Percentiles rank a stretch among this genome's conserved stretches.
Conservation (phyloP, 148 eudicot genomes). For the Fagopyrum tataricum region DNA sequence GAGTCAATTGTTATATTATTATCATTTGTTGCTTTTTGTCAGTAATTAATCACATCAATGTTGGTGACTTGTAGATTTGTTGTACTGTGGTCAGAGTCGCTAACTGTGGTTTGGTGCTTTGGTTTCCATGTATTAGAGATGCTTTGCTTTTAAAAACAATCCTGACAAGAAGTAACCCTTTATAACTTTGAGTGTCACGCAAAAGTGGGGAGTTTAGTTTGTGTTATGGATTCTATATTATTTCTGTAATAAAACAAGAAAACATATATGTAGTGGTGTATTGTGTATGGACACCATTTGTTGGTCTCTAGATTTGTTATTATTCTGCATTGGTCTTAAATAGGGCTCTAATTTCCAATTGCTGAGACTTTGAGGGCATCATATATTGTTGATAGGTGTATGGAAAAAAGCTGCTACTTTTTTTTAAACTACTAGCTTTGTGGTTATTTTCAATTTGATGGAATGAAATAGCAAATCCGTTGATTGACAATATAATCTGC, state of each 20-base stretch:
- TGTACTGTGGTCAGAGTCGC: background rate
- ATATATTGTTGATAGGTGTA: background rate
- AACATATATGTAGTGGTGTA: background rate
- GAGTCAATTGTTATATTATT: constrained; percentile 1
- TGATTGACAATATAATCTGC: background rate
- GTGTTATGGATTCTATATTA: background rate
- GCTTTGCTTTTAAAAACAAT: background rate
- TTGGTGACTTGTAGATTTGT: background rate
- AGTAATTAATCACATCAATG: background rate
- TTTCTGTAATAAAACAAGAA: background rate
- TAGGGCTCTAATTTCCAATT: background rate
- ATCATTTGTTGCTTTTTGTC: background rate
- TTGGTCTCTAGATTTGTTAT: background rate
- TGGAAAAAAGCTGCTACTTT: background rate
- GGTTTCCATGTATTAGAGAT: background rate
- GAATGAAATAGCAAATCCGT: background rate
- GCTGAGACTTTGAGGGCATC: background rate
- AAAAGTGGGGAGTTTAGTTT: background rate
- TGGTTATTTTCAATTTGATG: background rate
- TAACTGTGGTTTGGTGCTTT: background rate
- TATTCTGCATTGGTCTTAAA: background rate
- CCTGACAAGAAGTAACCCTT: background rate
- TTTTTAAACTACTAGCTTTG: background rate
- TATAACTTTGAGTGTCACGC: background rate
- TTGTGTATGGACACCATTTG: background rate